These are phyloP conservation scores for Aspergillus affinis DNA, from an alignment of 495 filamentous ascomycete genomes.

Conservation along the genomic window DNA sequence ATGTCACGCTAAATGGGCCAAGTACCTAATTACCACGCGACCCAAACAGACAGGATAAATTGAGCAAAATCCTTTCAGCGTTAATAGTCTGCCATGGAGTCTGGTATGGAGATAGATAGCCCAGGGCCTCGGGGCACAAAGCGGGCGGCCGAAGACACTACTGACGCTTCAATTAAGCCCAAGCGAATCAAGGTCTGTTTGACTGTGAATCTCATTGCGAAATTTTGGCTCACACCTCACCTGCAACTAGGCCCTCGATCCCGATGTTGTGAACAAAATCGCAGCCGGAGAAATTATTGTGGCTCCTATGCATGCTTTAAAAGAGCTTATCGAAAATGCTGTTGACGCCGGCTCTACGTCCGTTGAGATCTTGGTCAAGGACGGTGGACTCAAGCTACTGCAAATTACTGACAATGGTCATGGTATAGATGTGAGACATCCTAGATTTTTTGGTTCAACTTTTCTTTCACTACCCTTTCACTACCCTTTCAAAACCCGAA, in stretches of 20 bases:
- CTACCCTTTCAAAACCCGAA: no score
- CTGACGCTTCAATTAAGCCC: conserved; percentile 42
- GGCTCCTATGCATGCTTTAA: conserved; percentile 93
- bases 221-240: neutral
- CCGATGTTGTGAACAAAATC: conserved; percentile 98
- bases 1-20: no score
- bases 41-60: neutral
- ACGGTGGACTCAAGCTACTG: conserved; percentile 93
- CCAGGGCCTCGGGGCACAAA: conserved; percentile 58
- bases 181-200: conserved; percentile 63
- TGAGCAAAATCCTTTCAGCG: neutral
- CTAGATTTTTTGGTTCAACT: conserved; percentile 1
- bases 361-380: conserved; percentile 89
- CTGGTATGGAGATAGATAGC: conserved; percentile 46
- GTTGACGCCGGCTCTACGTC: conserved; percentile 94
- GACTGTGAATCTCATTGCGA: neutral
- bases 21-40: neutral
- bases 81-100: conserved; percentile 33
- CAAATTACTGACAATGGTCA: conserved; percentile 99
- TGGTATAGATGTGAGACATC: conserved; percentile 77
- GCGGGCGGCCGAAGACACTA: conserved; percentile 55
- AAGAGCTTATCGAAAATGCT: conserved; percentile 96
- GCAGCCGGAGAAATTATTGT: conserved; percentile 99
- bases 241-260: conserved; percentile 69
- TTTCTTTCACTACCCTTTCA: no score